These are phyloP conservation scores for Annulohypoxylon maeteangense DNA, from an alignment of 495 filamentous ascomycete genomes.

Conservation along the genomic window DNA sequence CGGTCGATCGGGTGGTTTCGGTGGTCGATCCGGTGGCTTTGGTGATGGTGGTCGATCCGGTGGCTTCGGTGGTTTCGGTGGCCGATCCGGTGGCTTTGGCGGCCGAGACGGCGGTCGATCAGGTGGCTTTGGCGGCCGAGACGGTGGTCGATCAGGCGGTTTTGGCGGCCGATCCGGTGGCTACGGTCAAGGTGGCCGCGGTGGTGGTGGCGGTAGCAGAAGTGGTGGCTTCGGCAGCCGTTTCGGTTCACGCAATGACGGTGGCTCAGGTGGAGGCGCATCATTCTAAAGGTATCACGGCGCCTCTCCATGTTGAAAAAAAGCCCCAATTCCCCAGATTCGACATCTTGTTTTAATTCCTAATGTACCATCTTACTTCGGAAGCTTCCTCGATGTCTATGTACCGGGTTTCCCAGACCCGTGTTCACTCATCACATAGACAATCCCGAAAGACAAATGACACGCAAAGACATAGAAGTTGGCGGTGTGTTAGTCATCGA, in stretches of 20 bases:
- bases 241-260: not conserved
- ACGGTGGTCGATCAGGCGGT: not conserved
- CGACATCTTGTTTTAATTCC: constrained; percentile 16
- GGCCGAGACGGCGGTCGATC: constrained; percentile 4
- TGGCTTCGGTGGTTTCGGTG: not conserved
- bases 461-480: constrained; percentile 13
- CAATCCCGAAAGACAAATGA: not conserved
- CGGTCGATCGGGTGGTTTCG: not conserved
- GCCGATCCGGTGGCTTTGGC: not conserved
- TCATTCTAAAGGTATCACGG: constrained; percentile 17
- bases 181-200: constrained; percentile 19
- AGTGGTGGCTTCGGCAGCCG: constrained; percentile 30
- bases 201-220: constrained; percentile 19
- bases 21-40: not conserved
- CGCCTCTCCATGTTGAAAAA: not conserved
- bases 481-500: constrained; percentile 8
- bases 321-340: not conserved
- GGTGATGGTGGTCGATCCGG: not conserved
- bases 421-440: constrained; percentile 1
- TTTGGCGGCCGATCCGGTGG: not conserved
- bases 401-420: constrained; percentile 19
- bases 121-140: not conserved
- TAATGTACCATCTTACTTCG: constrained; percentile 30
- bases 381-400: constrained; percentile 23
- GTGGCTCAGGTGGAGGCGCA: not conserved